Percentiles rank a stretch among this genome's conserved stretches.
These are phyloP conservation scores for Petunia secreta DNA, from an alignment of 257 asterid genomes.

Conservation along the genomic window DNA sequence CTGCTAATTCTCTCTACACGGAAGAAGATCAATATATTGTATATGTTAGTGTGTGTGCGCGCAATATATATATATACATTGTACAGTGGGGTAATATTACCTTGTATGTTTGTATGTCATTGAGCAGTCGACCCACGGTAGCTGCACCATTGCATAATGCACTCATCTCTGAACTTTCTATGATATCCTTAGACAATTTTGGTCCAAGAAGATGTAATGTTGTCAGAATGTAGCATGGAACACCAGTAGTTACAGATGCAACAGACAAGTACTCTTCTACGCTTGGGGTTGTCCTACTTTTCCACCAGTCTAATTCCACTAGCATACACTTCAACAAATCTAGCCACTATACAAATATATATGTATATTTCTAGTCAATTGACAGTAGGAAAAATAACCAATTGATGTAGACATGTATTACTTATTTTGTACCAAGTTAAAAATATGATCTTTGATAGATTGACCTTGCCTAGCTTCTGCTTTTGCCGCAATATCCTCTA, in stretches of 20 bases:
- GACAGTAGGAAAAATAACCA: background rate
- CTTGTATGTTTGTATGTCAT: constrained; percentile 36
- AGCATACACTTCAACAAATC: constrained; percentile 20
- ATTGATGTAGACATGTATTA: too few relatives aligned
- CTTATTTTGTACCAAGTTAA: background rate
- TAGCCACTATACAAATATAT: constrained; percentile 27
- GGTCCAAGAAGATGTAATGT: constrained; percentile 30
- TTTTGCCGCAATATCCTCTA: constrained; percentile 43
- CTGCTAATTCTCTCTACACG: background rate
- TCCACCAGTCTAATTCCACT: constrained; percentile 34
- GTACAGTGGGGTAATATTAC: constrained; percentile 9
- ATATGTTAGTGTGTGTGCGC: too few relatives aligned
- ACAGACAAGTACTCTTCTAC: constrained; percentile 37
- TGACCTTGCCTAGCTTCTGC: constrained; percentile 43
- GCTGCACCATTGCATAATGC: constrained; percentile 28
- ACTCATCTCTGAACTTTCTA: constrained; percentile 27
- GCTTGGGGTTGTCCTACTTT: background rate
- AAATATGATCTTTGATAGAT: constrained; percentile 34
- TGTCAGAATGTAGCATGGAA: constrained; percentile 23
- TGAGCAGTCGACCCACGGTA: constrained; percentile 33
- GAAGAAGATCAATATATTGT: too few relatives aligned
- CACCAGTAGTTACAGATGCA: constrained; percentile 11
- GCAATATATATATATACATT: too few relatives aligned
- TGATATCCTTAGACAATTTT: constrained; percentile 25
- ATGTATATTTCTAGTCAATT: background rate